Evolutionary conservation across 768 basidiomycete species (phyloP).

Genomic region (Ephemerocybe angulata): DNA sequence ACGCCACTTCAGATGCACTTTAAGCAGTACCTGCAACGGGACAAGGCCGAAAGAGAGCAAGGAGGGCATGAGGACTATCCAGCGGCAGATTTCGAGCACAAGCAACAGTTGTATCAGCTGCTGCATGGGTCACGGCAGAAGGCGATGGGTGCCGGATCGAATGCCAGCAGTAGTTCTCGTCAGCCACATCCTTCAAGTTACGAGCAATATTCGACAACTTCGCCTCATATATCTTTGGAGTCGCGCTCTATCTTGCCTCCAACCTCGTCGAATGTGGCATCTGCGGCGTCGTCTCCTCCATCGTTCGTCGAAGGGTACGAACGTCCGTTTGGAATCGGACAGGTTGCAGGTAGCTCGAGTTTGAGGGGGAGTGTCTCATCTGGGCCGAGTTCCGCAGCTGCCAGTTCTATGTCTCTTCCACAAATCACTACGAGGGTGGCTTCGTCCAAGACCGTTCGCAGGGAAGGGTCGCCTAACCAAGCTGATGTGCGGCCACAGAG

Average conservation of each 20-base stretch:
- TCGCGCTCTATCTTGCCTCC: background rate
- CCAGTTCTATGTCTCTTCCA: constrained; percentile 5
- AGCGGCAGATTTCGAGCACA: background rate
- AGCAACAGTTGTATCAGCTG: constrained; percentile 7
- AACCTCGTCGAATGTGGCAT: background rate
- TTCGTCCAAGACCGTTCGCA: background rate
- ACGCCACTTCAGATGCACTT: constrained; percentile 1
- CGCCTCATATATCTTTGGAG: background rate
- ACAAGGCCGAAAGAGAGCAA: background rate
- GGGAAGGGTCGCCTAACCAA: background rate
- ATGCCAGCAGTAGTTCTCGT: background rate
- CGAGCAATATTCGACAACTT: too few species aligned
- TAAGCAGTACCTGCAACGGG: background rate
- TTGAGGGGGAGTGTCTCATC: background rate
- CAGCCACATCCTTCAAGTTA: constrained; percentile 10
- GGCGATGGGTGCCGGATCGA: background rate
- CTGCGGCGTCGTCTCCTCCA: background rate
- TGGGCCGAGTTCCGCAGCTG: constrained; percentile 3
- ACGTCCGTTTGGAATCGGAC: background rate
- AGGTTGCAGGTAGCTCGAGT: background rate
- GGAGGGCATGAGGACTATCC: background rate
- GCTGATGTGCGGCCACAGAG: background rate
- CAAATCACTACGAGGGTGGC: background rate
- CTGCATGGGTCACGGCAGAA: constrained; percentile 7
- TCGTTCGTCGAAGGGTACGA: background rate